Base-by-base conservation (phyloP, 139 green algal genomes). In the Chlorella sp. region DNA sequence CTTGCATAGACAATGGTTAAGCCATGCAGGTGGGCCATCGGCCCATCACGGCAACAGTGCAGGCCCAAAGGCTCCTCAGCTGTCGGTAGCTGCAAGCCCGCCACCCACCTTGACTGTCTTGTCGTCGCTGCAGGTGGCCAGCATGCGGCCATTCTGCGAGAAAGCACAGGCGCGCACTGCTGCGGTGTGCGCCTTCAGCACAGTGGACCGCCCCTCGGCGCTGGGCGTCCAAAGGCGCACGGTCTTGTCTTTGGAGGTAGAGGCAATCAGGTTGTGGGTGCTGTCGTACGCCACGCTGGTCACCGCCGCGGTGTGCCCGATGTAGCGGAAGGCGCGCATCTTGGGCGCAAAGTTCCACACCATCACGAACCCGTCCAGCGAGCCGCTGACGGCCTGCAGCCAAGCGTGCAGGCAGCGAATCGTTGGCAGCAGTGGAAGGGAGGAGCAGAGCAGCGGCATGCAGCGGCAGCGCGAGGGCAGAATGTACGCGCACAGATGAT, bases 331-430 rank as follows among this genome's bases (percentile, higher is more conserved):
- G 0, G 96, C 96, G 0, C 96, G 89, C 81, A 98, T 89, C 91
- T 97, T 95, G 0, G 96, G 95, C 80, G 98, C 98, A 93, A 98
- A 98, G 93, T 98, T 97, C 97, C 97, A 98, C 26, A 98, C 92
- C 96, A 98, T 98, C 36, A 98, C 94, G 37, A 78, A 94, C 83
- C 94, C 92, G 83, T 98, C 97, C 83, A 97, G 40, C 0, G 91
- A 95, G 12, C 94, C 95, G 1, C 95, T 97, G 18, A 98, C 95
- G 22, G 98, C 90, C 92, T 98, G 96, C 89, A 96, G 96, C 9
- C 94, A 98, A 96, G n/a, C 1, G 34, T 81, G 75, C 68, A 32
- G 32, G 1, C 3, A 39, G 71, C 3, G 32, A 9, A 3, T 16
- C 9, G 68, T 76, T n/a, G 48, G 48, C 5, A 9, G 7, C 9